These are phyloP conservation scores for Stropharia rugosoannulata DNA, from an alignment of 768 basidiomycete species.

Conservation along the genomic window DNA sequence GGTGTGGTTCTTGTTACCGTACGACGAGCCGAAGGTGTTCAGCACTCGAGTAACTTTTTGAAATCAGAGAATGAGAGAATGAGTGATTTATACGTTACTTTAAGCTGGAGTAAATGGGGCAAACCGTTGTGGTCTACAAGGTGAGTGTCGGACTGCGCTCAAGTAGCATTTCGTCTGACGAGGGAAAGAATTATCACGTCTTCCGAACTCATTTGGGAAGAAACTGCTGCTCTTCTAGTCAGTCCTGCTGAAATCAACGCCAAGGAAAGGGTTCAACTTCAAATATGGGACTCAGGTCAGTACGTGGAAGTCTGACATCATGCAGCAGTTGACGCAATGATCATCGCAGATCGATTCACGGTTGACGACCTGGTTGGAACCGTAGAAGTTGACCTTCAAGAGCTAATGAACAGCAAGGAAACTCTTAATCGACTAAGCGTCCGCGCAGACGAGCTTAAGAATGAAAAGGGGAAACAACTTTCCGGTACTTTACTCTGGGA, in stretches of 20 bases:
- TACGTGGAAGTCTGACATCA: neutral
- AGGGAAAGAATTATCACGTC: conserved; percentile 57
- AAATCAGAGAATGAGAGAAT: conserved; percentile 26
- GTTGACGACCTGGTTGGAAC: conserved; percentile 51
- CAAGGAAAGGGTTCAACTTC: conserved; percentile 59
- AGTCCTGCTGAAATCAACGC: conserved; percentile 65
- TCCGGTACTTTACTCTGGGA: conserved; percentile 47
- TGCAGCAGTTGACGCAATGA: neutral
- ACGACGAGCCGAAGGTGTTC: conserved; percentile 55
- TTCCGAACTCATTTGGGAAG: conserved; percentile 66
- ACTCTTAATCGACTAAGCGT: conserved; percentile 46
- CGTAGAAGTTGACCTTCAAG: conserved; percentile 38
- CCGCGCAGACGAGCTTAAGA: conserved; percentile 45
- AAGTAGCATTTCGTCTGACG: neutral
- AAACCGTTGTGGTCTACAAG: conserved; percentile 71
- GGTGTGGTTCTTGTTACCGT: conserved; percentile 69
- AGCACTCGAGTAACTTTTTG: conserved; percentile 32
- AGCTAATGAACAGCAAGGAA: conserved; percentile 29
- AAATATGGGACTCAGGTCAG: conserved; percentile 73
- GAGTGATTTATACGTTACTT: conserved; percentile 59
- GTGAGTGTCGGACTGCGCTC: conserved; percentile 16
- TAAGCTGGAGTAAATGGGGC: conserved; percentile 62
- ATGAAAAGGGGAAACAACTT: conserved; percentile 26
- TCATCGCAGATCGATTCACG: conserved; percentile 36
- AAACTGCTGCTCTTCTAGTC: conserved; percentile 62